Percentiles rank a stretch among this genome's conserved stretches.
Evolutionary conservation across 1,284 basidiomycete species (phyloP).

Genomic region (Cutaneotrichosporon sp.): DNA sequence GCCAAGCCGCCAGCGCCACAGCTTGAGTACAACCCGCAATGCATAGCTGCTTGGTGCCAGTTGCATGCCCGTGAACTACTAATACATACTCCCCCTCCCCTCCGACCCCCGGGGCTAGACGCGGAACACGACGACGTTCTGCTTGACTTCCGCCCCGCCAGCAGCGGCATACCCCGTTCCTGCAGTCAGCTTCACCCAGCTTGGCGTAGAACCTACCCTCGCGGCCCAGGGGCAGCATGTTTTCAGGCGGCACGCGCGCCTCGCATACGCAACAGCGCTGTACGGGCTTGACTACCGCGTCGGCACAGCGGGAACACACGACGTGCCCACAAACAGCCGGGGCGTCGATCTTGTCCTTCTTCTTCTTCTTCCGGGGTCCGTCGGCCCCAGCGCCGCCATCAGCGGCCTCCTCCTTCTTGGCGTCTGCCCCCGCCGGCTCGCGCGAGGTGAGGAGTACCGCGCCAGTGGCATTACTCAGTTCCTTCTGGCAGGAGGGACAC

Average conservation of each 20-base stretch:
- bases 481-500: slow-evolving; percentile 84
- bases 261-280: slow-evolving; percentile 81
- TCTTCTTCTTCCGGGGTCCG: slow-evolving; percentile 31
- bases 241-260: slow-evolving; percentile 36
- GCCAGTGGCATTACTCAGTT: slow-evolving; percentile 69
- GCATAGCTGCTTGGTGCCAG: too few species aligned
- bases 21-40: too few species aligned
- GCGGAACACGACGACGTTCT: slow-evolving; percentile 36
- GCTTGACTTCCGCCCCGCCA: slow-evolving; percentile 68
- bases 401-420: slow-evolving; percentile 27
- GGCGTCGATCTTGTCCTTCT: slow-evolving; percentile 35
- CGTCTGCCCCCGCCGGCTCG: slow-evolving; percentile 11
- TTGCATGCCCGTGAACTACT: background rate
- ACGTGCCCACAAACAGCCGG: slow-evolving; percentile 66
- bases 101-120: too few species aligned
- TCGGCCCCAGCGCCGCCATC: slow-evolving; percentile 26
- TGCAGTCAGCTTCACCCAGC: slow-evolving; percentile 34
- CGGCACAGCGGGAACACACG: slow-evolving; percentile 76
- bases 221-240: slow-evolving; percentile 52
- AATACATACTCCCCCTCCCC: background rate
- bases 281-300: slow-evolving; percentile 67
- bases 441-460: slow-evolving; percentile 55
- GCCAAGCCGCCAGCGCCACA: too few species aligned
- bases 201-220: slow-evolving; percentile 58
- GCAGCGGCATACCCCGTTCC: slow-evolving; percentile 85